Evolutionary conservation across 176 grass and related monocot genomes (phyloP), one percentile per base, ranked within the genome.

Genomic region (Oryza meridionalis): DNA sequence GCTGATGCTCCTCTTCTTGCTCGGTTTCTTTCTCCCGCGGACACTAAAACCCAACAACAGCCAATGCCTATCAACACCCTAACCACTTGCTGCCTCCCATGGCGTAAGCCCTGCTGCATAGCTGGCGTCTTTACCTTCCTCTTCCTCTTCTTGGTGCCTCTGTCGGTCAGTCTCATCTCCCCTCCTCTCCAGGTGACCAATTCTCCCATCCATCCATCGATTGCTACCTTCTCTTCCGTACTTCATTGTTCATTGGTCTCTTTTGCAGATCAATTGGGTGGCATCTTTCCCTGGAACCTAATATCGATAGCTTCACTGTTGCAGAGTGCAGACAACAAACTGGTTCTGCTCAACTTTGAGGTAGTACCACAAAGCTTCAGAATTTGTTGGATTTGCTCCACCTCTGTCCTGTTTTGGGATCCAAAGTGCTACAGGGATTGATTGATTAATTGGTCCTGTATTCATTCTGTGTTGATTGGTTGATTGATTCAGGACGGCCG

Each of bases 181-280:
- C 3, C 33, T 53, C 50, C 15, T 19, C 6, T 58, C 15, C 35
- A 37, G 35, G 35, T 37, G 17, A 58, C 51, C 7, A 17, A 58
- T 5, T 6, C 43, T 31, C 29, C 29, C 29, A 31, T 31, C 29
- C 29, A 31, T 31, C 29, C 29, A 31, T 31, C 29, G 29, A 31
- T 31, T 31, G 29, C 29, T 31, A 31, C 3, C 29, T 31, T 31
- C 29, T 31, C 29, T 31, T 31, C 29, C 29, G 29, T 31, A 31
- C 3, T 31, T 31, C 29, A 2, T 31, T 31, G 29, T 31, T 31
- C 53, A 58, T 58, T 21, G 53, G 53, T 58, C 19, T 21, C 17
- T n/a, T 17, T 21, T 40, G 86, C 80, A 82, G 79, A 58, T n/a
- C n/a, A 49, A 4, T 69, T 25, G 22, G 72, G 46, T 84, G 72